Percentiles rank a stretch among this genome's conserved stretches.
Evolutionary conservation across 345 rosid genomes (phyloP).

Genomic region (Eucalyptus caleyi): DNA sequence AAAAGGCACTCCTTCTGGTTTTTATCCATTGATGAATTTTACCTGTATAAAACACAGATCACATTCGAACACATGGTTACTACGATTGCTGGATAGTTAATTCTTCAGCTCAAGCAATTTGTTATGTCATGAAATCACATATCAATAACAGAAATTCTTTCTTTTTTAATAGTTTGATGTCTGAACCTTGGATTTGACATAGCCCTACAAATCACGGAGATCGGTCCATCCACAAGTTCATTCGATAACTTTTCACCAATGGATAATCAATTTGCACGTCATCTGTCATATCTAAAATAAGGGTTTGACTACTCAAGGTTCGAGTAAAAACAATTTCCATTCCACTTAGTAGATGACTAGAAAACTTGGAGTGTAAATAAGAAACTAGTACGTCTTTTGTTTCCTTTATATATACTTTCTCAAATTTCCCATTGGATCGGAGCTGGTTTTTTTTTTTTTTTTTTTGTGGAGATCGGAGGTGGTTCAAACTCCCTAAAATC

Average conservation of each 20-base stretch:
- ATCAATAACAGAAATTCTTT: neutral
- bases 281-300: neutral
- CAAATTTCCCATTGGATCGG: neutral
- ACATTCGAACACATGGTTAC: neutral
- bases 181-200: neutral
- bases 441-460: neutral
- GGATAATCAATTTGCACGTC: neutral
- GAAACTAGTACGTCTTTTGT: neutral
- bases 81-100: neutral
- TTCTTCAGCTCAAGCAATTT: neutral
- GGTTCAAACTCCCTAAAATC: neutral
- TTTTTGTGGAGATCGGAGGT: fast-evolving
- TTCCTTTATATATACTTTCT: neutral
- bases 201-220: neutral
- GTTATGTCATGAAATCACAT: neutral
- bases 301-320: neutral
- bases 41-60: neutral
- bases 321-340: neutral
- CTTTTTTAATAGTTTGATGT: neutral
- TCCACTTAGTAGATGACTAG: neutral
- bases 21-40: neutral
- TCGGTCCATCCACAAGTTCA: neutral
- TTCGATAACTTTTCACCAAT: neutral
- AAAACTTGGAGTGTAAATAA: neutral
- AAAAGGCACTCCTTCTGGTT: neutral